phyloP scores from a whole-genome alignment of 257 asterid species.

The Nicotiana attenuata region DNA sequence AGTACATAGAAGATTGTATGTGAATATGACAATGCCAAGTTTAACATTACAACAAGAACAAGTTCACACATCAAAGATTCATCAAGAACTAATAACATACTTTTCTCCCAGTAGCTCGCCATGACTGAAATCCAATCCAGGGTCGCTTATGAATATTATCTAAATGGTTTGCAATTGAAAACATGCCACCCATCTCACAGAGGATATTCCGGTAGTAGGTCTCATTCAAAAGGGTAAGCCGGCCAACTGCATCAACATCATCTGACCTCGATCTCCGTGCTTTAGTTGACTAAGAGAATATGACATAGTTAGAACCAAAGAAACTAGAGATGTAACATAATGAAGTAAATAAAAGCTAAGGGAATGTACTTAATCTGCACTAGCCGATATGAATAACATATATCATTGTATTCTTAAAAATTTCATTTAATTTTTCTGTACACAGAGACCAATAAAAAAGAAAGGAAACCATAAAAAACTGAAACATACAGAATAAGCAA shows the following conservation, averaged over 20 bases:
- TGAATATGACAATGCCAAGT: neutral
- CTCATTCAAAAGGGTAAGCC: constrained; percentile 79
- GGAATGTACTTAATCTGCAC: neutral
- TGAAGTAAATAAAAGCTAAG: neutral
- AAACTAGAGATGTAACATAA: neutral
- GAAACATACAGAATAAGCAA: neutral
- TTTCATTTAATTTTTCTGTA: neutral
- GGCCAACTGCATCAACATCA: constrained; percentile 90
- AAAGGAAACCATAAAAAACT: neutral
- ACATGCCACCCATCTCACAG: constrained; percentile 96
- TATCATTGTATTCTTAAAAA: constrained; percentile 5
- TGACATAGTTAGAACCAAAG: constrained; percentile 11
- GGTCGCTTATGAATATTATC: constrained; percentile 93
- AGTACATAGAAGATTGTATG: neutral
- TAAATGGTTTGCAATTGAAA: constrained; percentile 74
- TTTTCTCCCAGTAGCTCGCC: constrained; percentile 94
- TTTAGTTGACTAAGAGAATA: constrained; percentile 53
- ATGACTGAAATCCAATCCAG: constrained; percentile 99
- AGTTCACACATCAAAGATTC: neutral
- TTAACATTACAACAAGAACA: neutral
- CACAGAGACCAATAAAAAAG: neutral
- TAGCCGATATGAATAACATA: neutral
- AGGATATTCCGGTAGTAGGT: constrained; percentile 71
- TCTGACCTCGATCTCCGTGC: constrained; percentile 75
- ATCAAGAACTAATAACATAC: constrained; percentile 28